phyloP scores from a whole-genome alignment of 2,329 filamentous ascomycete genomes.

The Xylaria arbuscula region DNA sequence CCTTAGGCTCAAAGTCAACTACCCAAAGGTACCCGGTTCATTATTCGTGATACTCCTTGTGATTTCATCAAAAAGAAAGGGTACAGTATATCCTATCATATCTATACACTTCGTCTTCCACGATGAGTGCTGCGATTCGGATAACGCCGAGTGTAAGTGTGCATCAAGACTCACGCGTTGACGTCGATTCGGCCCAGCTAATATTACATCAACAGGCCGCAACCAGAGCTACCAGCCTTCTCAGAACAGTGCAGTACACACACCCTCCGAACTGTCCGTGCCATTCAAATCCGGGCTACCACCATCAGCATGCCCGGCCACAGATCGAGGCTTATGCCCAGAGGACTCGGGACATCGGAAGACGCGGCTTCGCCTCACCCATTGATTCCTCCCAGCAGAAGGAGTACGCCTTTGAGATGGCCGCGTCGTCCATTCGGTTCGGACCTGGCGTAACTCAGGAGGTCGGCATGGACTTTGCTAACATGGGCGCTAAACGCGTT shows the following conservation, averaged over 20 bases:
- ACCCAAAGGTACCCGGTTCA: background rate
- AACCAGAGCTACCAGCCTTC: slow-evolving; percentile 74
- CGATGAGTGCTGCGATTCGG: slow-evolving; percentile 51
- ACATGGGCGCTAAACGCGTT: slow-evolving; percentile 87
- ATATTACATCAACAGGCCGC: slow-evolving; percentile 59
- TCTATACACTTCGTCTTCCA: slow-evolving; percentile 13
- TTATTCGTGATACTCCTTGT: background rate
- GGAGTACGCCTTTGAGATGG: slow-evolving; percentile 99
- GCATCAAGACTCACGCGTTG: slow-evolving; percentile 1
- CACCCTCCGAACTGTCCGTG: slow-evolving; percentile 92
- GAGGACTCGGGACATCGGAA: slow-evolving; percentile 53
- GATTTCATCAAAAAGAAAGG: background rate
- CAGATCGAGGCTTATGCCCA: slow-evolving; percentile 55
- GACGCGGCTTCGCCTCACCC: slow-evolving; percentile 77
- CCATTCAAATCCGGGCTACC: slow-evolving; percentile 87
- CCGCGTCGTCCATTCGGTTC: slow-evolving; percentile 92
- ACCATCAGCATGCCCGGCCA: slow-evolving; percentile 73
- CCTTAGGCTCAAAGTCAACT: background rate
- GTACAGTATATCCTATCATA: background rate
- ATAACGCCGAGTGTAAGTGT: slow-evolving; percentile 52
- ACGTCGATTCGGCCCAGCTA: slow-evolving; percentile 12
- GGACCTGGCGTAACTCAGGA: slow-evolving; percentile 93
- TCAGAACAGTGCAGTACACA: slow-evolving; percentile 90
- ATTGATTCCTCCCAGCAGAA: slow-evolving; percentile 78
- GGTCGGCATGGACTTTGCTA: slow-evolving; percentile 97